Evolutionary conservation across 306 rosid species (phyloP), one percentile per base, ranked within the genome.

Genomic region (Vicia sativa): DNA sequence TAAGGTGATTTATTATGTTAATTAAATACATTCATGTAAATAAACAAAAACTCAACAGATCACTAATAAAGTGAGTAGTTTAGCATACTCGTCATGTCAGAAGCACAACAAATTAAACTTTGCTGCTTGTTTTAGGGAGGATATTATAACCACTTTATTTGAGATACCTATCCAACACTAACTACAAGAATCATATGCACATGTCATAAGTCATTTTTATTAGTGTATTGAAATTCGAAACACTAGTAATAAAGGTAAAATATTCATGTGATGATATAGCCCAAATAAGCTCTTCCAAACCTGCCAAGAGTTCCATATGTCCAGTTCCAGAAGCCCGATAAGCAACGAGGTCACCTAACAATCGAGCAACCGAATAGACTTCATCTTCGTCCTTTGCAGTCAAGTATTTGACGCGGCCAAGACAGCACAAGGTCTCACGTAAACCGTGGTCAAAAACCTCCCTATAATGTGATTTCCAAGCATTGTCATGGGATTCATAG

Each of bases 301-400:
- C 97, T 87, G 97, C 97, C 85, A 92, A 78, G 74, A 92, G 85
- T 78, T 89, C 95, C 78, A 92, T 52, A 79, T 92, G 96, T 38
- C 97, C 90, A 13, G 95, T 92, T 72, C 96, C 96, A 7, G 96
- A 81, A 44, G 97, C 91, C 44, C 95, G 97, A 76, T 91, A 91
- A 61, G 97, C 89, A 78, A 92, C 97, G 35, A 92, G 90, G 60
- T 92, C 97, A 13, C 95, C 96, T 55, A 92, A 65, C 46, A 92
- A 77, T 28, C 85, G 86, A 38, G 97, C 97, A 43, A 92, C 96
- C 7, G 92, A 89, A 56, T 85, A 85, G 75, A 92, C 85, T 75
- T 92, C 89, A 82, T 92, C 97, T 78, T 91, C 92, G 62, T 85
- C 92, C 77, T 84, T 25, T 13, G 72, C 75, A 72, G 82, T 71